Base-by-base conservation (phyloP, 176 grass and related monocot species). In the maize (Zea mays) region DNA sequence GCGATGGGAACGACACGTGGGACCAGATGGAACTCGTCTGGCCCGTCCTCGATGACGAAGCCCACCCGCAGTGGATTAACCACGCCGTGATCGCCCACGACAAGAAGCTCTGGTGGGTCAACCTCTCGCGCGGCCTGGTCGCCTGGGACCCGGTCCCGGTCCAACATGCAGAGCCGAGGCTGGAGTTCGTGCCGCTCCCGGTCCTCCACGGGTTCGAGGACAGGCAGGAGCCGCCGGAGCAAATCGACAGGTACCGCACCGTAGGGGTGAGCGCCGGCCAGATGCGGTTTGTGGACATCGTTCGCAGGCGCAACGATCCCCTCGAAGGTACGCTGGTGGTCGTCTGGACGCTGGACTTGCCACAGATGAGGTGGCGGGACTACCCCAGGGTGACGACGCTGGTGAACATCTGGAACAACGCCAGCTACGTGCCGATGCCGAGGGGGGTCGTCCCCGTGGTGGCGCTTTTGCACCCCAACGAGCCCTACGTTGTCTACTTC, bases 401-500 rank as follows among this genome's bases (percentile, higher is more conserved):
- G 34, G 47, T 33, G 20, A 49, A 50, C 6, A 60, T 75, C 54
- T 60, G 72, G 72, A 7, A 8, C 1, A 19, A 13, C 38, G 11
- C 7, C n/a, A 75, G 12, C n/a, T 60, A 60, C 72, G 20, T 3
- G 73, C 4, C 2, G 73, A 44, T 75, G 73, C 40, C 20, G 20
- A 27, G 12, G 14, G 2, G 7, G 17, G 1, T 0, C 13, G 1
- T 52, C 35, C 75, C 75, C 16, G 9, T 1, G 8, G 37, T 79
- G 19, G 64, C 38, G 49, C 65, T 79, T 19, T 2, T 79, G 49
- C 64, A 79, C 38, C 63, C 49, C 36, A 0, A 8, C 19, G 66
- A 79, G 4, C 64, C 19, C 76, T 12, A 13, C 62, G 76, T 67
- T 34, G 48, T 79, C 44, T 65, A 51, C 75, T 77, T 77, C 56